These are phyloP conservation scores for Candida maesae DNA, from an alignment of 805 yeast species.

Conservation along the genomic window DNA sequence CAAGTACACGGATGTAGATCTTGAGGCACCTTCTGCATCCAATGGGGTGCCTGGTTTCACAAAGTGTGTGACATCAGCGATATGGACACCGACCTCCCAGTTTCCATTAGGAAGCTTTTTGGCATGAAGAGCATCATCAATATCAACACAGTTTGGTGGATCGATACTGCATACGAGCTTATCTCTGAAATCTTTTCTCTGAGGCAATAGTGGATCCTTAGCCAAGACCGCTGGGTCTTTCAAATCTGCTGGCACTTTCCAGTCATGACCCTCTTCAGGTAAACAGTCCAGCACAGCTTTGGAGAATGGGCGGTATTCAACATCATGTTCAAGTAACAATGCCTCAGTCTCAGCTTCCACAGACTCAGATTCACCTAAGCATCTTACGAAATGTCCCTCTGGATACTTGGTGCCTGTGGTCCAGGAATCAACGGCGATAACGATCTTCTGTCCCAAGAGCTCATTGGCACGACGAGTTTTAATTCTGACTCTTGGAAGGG, in stretches of 20 bases:
- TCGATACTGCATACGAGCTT: slow-evolving; percentile 91
- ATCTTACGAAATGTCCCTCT: slow-evolving; percentile 90
- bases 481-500: slow-evolving; percentile 82
- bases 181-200: slow-evolving; percentile 83
- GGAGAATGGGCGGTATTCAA: slow-evolving; percentile 93
- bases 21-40: slow-evolving; percentile 92
- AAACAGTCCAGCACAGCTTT: slow-evolving; percentile 87
- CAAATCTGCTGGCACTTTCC: slow-evolving; percentile 78
- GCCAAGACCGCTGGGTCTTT: slow-evolving; percentile 50
- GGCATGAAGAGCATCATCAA: slow-evolving; percentile 97
- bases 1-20: slow-evolving; percentile 95
- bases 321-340: slow-evolving; percentile 87
- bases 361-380: slow-evolving; percentile 85
- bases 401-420: slow-evolving; percentile 79
- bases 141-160: slow-evolving; percentile 98
- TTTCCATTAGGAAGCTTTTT: slow-evolving; percentile 81
- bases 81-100: slow-evolving; percentile 96
- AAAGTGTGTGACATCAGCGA: slow-evolving; percentile 97
- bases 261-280: slow-evolving; percentile 88
- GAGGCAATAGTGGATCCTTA: slow-evolving; percentile 42
- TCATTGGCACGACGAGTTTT: slow-evolving; percentile 83
- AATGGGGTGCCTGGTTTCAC: slow-evolving; percentile 90
- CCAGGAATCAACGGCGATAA: slow-evolving; percentile 93
- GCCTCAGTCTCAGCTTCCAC: slow-evolving; percentile 97
- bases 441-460: slow-evolving; percentile 83